Conservation (phyloP, 2,329 filamentous ascomycete species). For the Chaetomium olivaceum region DNA sequence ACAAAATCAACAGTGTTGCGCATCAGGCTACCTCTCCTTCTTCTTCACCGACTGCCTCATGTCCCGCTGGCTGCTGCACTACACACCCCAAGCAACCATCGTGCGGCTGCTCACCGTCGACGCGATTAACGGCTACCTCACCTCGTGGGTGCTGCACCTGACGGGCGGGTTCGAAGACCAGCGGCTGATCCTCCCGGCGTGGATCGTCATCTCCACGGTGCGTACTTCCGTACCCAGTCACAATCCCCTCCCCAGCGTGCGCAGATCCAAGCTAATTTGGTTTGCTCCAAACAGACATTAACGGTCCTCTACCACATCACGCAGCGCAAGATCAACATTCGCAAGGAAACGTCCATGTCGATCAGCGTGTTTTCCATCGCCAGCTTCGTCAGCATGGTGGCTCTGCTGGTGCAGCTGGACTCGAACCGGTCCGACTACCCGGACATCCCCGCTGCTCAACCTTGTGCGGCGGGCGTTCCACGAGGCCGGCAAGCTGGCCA, state of each 20-base stretch:
- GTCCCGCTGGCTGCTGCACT: slow-evolving; percentile 83
- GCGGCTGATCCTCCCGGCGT: slow-evolving; percentile 70
- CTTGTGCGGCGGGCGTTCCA: slow-evolving; percentile 47
- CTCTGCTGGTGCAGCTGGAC: slow-evolving; percentile 67
- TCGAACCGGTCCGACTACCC: slow-evolving; percentile 61
- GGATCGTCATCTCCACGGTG: slow-evolving; percentile 76
- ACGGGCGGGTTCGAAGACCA: slow-evolving; percentile 70
- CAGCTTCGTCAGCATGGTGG: slow-evolving; percentile 74
- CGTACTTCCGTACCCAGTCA: slow-evolving; percentile 29
- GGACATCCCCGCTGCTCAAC: slow-evolving; percentile 56
- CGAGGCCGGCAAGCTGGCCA: slow-evolving; percentile 31
- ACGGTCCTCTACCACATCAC: slow-evolving; percentile 76
- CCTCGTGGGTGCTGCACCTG: slow-evolving; percentile 69
- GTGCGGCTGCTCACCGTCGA: slow-evolving; percentile 76
- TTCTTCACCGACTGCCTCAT: slow-evolving; percentile 84
- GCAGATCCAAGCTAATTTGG: background rate
- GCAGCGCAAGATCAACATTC: slow-evolving; percentile 76
- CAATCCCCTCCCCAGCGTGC: background rate
- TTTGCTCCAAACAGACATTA: slow-evolving; percentile 56
- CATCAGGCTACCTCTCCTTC: slow-evolving; percentile 76
- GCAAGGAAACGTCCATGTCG: slow-evolving; percentile 76
- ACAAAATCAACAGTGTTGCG: slow-evolving; percentile 60
- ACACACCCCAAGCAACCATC: slow-evolving; percentile 77
- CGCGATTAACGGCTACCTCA: slow-evolving; percentile 72
- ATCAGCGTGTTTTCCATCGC: slow-evolving; percentile 75